Evolutionary conservation across 2,329 filamentous ascomycete genomes (phyloP).

Genomic region (Aspergillus spinulosporus): DNA sequence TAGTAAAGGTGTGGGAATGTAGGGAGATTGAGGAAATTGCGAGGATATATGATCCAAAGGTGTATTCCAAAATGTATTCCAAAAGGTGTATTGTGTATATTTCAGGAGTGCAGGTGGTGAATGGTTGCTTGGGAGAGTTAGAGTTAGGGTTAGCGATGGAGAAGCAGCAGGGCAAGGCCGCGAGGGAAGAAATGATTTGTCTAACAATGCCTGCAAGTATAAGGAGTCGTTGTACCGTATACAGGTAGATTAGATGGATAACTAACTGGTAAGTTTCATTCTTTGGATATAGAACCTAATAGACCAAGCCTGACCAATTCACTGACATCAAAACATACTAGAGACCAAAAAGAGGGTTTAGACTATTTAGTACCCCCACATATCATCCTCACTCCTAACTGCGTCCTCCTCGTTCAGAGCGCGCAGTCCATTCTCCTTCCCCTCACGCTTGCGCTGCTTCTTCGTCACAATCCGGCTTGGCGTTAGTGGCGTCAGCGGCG

Average conservation of each 20-base stretch:
- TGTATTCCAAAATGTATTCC: background rate
- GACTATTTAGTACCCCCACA: slow-evolving; percentile 42
- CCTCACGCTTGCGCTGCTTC: slow-evolving; percentile 44
- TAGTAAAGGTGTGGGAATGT: slow-evolving; percentile 12
- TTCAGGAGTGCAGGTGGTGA: background rate
- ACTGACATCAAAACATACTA: background rate
- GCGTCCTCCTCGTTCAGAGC: slow-evolving; percentile 50
- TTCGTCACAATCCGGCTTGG: slow-evolving; percentile 49
- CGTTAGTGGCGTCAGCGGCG: slow-evolving; percentile 51
- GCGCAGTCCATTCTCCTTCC: slow-evolving; percentile 45
- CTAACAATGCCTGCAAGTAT: no score
- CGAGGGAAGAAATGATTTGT: no score
- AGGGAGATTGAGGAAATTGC: slow-evolving; percentile 9
- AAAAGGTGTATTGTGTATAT: no score
- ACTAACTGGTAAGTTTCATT: background rate
- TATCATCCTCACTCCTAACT: slow-evolving; percentile 47
- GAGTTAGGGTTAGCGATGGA: no score
- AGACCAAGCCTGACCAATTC: background rate
- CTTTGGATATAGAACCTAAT: background rate
- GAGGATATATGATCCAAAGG: slow-evolving; percentile 12
- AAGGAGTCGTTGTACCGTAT: no score
- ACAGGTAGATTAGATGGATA: background rate
- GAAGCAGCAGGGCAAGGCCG: no score
- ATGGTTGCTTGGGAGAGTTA: background rate
- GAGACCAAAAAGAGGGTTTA: background rate